Conservation (phyloP, 768 basidiomycete species). For the Leccinum fibrillosum region DNA sequence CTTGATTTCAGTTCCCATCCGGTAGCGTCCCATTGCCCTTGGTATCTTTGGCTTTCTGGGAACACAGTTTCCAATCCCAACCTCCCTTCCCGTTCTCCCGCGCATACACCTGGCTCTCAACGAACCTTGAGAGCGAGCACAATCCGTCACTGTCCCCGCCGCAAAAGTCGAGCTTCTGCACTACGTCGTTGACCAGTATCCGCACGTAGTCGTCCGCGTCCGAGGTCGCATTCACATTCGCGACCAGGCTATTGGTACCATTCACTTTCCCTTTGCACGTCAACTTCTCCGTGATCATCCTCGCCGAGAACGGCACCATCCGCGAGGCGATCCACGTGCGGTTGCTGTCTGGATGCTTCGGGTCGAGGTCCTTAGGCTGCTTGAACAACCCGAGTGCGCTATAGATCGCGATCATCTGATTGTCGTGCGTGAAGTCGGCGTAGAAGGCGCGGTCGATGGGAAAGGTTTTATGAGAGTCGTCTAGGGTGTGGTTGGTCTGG, state of each 20-base stretch:
- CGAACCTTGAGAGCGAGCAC: background rate
- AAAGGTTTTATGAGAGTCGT: background rate
- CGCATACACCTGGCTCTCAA: background rate
- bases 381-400: background rate
- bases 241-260: background rate
- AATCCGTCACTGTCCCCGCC: background rate
- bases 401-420: background rate
- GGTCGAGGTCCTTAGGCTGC: background rate
- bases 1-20: background rate
- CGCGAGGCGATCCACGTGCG: conserved; percentile 5
- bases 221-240: no score
- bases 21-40: background rate
- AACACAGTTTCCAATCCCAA: background rate
- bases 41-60: background rate
- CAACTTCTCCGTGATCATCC: conserved; percentile 65
- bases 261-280: background rate
- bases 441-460: background rate
- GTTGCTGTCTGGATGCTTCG: background rate
- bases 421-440: background rate
- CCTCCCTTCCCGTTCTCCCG: background rate
- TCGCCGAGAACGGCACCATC: conserved; percentile 68
- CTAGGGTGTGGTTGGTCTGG: conserved; percentile 54
- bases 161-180: background rate
- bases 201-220: background rate
- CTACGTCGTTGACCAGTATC: background rate